Evolutionary conservation across 2,329 filamentous ascomycete species (phyloP), one percentile per base, ranked within the genome.

Genomic region (Epichloe sibirici): DNA sequence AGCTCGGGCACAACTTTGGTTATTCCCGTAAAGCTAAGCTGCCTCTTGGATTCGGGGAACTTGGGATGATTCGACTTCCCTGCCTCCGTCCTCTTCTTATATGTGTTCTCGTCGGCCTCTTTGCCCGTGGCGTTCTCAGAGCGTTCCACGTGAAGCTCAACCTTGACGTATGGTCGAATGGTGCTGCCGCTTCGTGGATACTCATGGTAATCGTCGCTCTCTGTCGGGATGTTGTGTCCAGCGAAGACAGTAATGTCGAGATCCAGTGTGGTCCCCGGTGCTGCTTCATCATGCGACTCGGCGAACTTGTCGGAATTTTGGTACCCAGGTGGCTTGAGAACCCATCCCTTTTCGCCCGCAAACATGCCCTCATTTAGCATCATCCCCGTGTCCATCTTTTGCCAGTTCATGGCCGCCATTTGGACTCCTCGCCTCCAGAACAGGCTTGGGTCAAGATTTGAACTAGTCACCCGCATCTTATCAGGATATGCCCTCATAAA

Each of bases 281-380:
- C 69, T 1, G 72, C 72, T 25, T 74, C 68, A 44, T 71, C 70
- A 52, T 78, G 72, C 4, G 68, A 68, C 23, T 65, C 61, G 15
- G 63, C 61, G n/a, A 52, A 53, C 57, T 65, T 72, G 54, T 72
- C 68, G 17, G 68, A 64, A 57, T 72, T 74, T 54, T 82, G 83
- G 65, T 90, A 93, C 15, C 85, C 85, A 35, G 76, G 66, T 0
- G 90, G 90, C 68, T 96, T 96, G 56, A 93, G 74, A 2, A 90
- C 81, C 87, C 88, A 96, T 42, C 91, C 90, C 43, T 79, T 73
- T 49, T 87, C 85, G 9, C 82, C 87, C 38, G 89, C 88, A 66
- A 97, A 98, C 93, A 98, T 97, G 64, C 87, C 93, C 62, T 95
- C 86, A 64, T 97, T 97, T 64, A 98, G 80, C 75, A 97, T 94